Conservation (phyloP, 805 yeast species). For the Pachysolen tannophilus region DNA sequence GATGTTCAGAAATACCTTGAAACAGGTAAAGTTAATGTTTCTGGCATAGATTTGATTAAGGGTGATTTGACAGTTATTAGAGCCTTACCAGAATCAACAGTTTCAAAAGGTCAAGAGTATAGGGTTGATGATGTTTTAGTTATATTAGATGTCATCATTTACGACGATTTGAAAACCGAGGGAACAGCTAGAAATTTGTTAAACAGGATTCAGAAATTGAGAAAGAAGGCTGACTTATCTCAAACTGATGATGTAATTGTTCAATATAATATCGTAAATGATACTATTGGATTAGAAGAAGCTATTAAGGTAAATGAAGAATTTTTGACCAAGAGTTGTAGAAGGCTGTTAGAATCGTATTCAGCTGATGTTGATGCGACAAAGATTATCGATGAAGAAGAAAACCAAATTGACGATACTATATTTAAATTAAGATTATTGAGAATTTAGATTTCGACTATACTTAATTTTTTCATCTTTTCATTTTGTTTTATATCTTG, state of each 20-base stretch:
- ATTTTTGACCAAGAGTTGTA: conserved; percentile 69
- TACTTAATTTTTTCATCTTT: no score
- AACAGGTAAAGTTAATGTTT: conserved; percentile 73
- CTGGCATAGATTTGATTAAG: conserved; percentile 76
- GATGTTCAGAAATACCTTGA: conserved; percentile 72
- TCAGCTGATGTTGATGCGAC: conserved; percentile 33
- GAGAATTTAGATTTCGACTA: conserved; percentile 44
- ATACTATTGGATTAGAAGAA: conserved; percentile 54
- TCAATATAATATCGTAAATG: conserved; percentile 62
- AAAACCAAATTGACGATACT: conserved; percentile 76
- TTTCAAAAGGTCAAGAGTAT: conserved; percentile 69
- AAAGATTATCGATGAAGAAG: conserved; percentile 76
- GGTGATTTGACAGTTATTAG: conserved; percentile 90
- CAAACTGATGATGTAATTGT: conserved; percentile 93
- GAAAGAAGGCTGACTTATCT: conserved; percentile 92
- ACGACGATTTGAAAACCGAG: conserved; percentile 85
- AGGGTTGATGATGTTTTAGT: conserved; percentile 88
- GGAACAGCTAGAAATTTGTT: conserved; percentile 95
- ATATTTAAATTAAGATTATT: conserved; percentile 71
- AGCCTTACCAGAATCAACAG: conserved; percentile 67
- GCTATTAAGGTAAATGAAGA: conserved; percentile 60
- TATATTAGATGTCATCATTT: conserved; percentile 79
- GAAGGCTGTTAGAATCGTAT: conserved; percentile 46
- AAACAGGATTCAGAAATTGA: conserved; percentile 93
- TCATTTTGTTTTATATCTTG: no score